phyloP scores from a whole-genome alignment of 2,329 filamentous ascomycete genomes.

The Pleurostoma richardsiae region DNA sequence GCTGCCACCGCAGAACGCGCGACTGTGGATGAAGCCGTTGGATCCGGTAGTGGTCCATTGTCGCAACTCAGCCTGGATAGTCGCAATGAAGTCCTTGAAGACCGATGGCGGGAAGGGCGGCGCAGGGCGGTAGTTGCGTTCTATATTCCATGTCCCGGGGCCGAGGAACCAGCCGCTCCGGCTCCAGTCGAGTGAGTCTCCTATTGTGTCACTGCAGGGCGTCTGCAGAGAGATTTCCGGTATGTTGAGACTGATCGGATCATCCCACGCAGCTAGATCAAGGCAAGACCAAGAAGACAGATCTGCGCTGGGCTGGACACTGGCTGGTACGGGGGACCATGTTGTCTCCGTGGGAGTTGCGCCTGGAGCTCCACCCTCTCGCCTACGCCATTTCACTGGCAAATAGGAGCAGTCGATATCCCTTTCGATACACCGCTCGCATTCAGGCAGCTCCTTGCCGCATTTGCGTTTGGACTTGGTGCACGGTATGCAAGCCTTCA shows the following conservation, averaged over 20 bases:
- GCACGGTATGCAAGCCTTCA: constrained; percentile 10
- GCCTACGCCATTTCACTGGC: too few species aligned
- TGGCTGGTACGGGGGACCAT: too few species aligned
- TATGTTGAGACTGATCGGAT: neutral
- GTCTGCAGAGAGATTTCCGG: neutral
- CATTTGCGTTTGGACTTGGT: constrained; percentile 12
- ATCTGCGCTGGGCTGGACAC: constrained; percentile 4
- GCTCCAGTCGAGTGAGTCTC: neutral
- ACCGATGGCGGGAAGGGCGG: neutral
- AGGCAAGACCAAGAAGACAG: neutral
- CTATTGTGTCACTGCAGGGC: neutral
- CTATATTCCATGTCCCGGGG: constrained; percentile 9
- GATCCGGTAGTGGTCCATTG: constrained; percentile 17
- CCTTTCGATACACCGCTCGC: constrained; percentile 12
- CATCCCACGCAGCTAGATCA: neutral
- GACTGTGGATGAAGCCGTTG: constrained; percentile 21
- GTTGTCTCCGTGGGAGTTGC: constrained; percentile 8
- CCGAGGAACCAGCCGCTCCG: constrained; percentile 10
- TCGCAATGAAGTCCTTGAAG: constrained; percentile 1
- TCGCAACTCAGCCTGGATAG: constrained; percentile 14
- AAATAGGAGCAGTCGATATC: neutral
- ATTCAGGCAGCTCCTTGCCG: constrained; percentile 8
- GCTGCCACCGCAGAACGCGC: constrained; percentile 14
- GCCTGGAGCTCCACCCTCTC: constrained; percentile 1
- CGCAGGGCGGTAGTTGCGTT: neutral